phyloP scores from a whole-genome alignment of 306 rosid genomes.

The Dryas alaskensis region DNA sequence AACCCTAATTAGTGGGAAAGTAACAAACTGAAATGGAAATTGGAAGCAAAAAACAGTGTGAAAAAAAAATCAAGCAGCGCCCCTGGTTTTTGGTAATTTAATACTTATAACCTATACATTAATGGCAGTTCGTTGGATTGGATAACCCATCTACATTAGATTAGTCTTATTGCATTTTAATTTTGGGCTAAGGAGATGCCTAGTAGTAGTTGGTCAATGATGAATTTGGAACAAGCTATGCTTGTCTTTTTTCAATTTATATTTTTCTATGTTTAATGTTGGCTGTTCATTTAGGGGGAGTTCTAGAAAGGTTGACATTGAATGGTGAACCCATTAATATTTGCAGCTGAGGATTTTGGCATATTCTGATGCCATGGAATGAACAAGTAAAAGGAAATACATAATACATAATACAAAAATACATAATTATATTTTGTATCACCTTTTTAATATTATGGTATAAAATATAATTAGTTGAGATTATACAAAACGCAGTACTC shows the following conservation, averaged over 20 bases:
- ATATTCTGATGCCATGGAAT: not conserved
- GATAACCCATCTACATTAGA: not conserved
- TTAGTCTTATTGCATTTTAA: not conserved
- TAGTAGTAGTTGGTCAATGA: not conserved
- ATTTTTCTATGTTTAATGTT: too few relatives aligned
- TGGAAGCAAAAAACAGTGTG: not conserved
- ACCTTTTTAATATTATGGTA: too few relatives aligned
- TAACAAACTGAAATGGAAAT: not conserved
- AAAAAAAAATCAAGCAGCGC: slow-evolving; percentile 12
- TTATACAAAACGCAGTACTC: too few relatives aligned
- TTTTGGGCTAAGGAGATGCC: slow-evolving; percentile 2
- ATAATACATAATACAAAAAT: not conserved
- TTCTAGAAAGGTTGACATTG: not conserved
- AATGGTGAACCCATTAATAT: not conserved
- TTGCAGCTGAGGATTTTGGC: not conserved
- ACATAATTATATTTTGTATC: too few relatives aligned
- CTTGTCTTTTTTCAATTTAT: not conserved
- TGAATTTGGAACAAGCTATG: not conserved
- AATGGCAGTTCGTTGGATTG: not conserved
- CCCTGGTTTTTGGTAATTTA: slow-evolving; percentile 5
- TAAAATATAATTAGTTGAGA: too few relatives aligned
- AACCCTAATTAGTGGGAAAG: not conserved
- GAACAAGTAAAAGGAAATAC: not conserved
- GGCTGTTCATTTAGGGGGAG: not conserved
- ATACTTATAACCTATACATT: not conserved